Evolutionary conservation across 805 yeast species (phyloP).

Genomic region (Yamadazyma philogaea): DNA sequence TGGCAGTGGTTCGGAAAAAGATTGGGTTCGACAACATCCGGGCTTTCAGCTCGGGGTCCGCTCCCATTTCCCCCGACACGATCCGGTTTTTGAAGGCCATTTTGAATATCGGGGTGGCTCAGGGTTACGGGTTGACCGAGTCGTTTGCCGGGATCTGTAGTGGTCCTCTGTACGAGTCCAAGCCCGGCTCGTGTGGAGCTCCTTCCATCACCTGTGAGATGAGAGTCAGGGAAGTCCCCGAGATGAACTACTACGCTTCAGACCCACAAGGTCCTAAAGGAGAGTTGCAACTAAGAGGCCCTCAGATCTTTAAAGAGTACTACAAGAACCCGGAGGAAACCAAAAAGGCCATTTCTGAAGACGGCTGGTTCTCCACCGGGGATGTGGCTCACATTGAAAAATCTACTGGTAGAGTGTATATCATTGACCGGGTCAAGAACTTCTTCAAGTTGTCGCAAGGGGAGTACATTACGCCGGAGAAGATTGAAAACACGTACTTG

Average conservation of each 20-base stretch:
- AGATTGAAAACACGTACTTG: conserved; percentile 62
- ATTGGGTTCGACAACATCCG: conserved; percentile 31
- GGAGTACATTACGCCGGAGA: conserved; percentile 71
- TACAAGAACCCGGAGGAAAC: conserved; percentile 51
- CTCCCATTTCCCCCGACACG: conserved; percentile 66
- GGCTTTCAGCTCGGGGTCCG: conserved; percentile 49
- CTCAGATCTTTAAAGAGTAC: conserved; percentile 54
- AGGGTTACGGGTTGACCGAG: conserved; percentile 75
- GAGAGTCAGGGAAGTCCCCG: conserved; percentile 61
- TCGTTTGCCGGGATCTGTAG: conserved; percentile 54
- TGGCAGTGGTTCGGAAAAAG: conserved; percentile 33
- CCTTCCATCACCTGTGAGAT: conserved; percentile 52
- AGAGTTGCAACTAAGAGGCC: conserved; percentile 56
- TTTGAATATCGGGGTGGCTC: conserved; percentile 53
- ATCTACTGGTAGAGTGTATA: conserved; percentile 46
- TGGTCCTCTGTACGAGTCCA: conserved; percentile 40
- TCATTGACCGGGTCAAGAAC: conserved; percentile 75
- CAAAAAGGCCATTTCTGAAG: conserved; percentile 38
- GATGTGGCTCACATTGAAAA: conserved; percentile 38
- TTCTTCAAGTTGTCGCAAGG: conserved; percentile 61
- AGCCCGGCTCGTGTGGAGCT: conserved; percentile 39
- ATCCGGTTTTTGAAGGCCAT: conserved; percentile 58
- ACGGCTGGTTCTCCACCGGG: conserved; percentile 61
- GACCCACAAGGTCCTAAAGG: conserved; percentile 41
- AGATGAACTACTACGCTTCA: conserved; percentile 46